phyloP scores from a whole-genome alignment of 129 eudicot genomes.

The Oenanthe sinensis region DNA sequence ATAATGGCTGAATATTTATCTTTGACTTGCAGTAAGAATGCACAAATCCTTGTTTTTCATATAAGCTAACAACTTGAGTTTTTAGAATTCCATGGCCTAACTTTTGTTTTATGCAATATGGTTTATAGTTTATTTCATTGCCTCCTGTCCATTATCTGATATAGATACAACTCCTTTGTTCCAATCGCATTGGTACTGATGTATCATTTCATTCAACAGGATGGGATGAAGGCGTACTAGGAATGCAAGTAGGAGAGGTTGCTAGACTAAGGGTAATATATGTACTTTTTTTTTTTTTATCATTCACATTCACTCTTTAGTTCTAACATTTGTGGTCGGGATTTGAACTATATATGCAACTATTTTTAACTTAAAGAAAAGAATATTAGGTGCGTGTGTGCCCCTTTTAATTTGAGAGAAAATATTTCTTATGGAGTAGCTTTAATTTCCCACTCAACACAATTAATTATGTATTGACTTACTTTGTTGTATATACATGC shows the following conservation, averaged over 20 bases:
- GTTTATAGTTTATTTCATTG: not conserved
- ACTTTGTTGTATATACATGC: no score
- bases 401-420: no score
- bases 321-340: not conserved
- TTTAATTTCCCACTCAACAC: no score
- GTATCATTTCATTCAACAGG: conserved; percentile 31
- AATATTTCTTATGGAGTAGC: no score
- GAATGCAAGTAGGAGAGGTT: conserved; percentile 98
- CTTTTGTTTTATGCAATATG: not conserved
- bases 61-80: not conserved
- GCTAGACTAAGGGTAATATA: conserved; percentile 61
- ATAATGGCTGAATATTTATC: not conserved
- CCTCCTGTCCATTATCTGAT: not conserved
- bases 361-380: not conserved
- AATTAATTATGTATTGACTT: no score
- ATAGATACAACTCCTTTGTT: not conserved
- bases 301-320: not conserved
- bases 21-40: not conserved
- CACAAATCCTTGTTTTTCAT: not conserved
- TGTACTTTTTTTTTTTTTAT: not conserved
- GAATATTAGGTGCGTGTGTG: no score
- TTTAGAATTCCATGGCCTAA: not conserved
- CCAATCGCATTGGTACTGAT: not conserved
- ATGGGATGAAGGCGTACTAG: conserved; percentile 98
- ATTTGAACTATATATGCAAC: not conserved